Percentiles rank a stretch among this genome's conserved stretches.
These are phyloP conservation scores for Hypoxylon trugodes DNA, from an alignment of 495 filamentous ascomycete species.

Conservation along the genomic window DNA sequence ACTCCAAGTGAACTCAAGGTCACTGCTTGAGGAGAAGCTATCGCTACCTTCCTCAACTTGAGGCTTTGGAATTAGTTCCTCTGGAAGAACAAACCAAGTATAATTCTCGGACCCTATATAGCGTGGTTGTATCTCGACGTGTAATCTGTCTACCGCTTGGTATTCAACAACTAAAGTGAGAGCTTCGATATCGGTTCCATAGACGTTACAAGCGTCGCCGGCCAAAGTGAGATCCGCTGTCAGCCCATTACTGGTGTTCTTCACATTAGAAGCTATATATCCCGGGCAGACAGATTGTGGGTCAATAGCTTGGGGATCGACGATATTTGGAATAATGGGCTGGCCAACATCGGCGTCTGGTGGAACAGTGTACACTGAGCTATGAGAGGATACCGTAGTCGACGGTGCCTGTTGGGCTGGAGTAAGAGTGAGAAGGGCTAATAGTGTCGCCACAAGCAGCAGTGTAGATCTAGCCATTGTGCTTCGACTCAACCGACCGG, in stretches of 20 bases:
- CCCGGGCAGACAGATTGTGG: conserved; percentile 79
- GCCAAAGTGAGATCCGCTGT: conserved; percentile 72
- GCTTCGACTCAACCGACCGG: conserved; percentile 11
- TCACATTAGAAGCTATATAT: conserved; percentile 72
- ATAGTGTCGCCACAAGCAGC: conserved; percentile 4
- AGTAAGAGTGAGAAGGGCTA: conserved; percentile 1
- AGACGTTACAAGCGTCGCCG: conserved; percentile 73
- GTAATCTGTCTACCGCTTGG: conserved; percentile 73
- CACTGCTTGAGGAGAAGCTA: conserved; percentile 40
- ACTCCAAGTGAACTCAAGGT: conserved; percentile 67
- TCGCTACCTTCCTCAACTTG: conserved; percentile 50
- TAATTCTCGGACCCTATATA: conserved; percentile 69
- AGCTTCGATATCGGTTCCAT: conserved; percentile 72
- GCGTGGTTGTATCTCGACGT: conserved; percentile 79
- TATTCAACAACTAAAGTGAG: conserved; percentile 76
- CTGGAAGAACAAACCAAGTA: conserved; percentile 73
- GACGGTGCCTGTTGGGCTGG: conserved; percentile 7
- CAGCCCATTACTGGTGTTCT: conserved; percentile 55
- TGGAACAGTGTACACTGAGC: conserved; percentile 6
- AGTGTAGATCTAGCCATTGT: conserved; percentile 22
- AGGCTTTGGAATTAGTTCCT: conserved; percentile 68
- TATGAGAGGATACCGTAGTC: not conserved
- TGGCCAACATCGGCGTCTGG: conserved; percentile 51
- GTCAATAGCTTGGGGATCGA: conserved; percentile 75
- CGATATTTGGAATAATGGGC: conserved; percentile 72